These are phyloP conservation scores for Wallacemonas sp. DNA, from an alignment of 208 protist genomes.

Conservation along the genomic window DNA sequence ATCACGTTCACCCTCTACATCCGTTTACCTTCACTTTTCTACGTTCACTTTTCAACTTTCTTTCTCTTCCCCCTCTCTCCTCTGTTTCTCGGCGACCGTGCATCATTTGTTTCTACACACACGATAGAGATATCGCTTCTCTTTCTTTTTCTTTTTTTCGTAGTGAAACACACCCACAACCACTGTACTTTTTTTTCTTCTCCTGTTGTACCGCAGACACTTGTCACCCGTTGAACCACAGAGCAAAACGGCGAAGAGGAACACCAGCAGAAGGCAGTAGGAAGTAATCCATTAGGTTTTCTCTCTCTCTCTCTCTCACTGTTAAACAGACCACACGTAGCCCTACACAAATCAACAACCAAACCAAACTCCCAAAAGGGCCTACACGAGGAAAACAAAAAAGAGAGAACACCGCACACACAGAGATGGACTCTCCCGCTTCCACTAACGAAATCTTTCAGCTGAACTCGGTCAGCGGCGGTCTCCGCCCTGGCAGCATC, in stretches of 20 bases:
- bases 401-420: background rate
- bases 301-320: slow-evolving; percentile 3
- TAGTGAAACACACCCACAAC: background rate
- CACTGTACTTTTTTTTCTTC: slow-evolving; percentile 6
- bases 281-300: background rate
- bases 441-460: slow-evolving; percentile 75
- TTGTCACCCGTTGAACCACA: no score
- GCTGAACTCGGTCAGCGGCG: slow-evolving; percentile 85
- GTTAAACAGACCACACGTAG: no score
- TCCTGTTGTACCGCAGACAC: no score
- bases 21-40: no score
- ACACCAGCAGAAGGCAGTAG: no score
- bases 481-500: slow-evolving; percentile 93
- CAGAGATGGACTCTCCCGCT: slow-evolving; percentile 72
- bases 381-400: background rate
- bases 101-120: background rate
- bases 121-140: slow-evolving; percentile 10
- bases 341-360: no score
- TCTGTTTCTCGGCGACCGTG: background rate
- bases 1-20: no score
- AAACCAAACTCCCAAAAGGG: slow-evolving; percentile 7
- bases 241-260: no score
- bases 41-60: no score
- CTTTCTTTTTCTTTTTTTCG: slow-evolving; percentile 11
- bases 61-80: background rate